Conservation (phyloP, 1,284 basidiomycete genomes). For the Boletus semigastroideus region DNA sequence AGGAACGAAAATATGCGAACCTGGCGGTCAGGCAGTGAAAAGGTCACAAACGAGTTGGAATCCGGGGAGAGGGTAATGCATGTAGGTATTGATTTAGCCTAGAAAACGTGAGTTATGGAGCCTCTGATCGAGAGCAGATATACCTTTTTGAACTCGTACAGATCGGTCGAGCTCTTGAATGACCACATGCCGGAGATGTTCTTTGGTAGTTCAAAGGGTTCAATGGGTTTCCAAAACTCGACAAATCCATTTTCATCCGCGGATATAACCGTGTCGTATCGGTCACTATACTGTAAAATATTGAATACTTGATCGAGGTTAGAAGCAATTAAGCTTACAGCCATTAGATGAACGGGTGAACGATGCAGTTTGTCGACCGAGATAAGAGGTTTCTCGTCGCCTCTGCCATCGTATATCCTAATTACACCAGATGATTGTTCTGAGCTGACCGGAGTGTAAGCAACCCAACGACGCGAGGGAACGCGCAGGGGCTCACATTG, state of each 20-base stretch:
- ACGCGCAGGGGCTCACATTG: conserved; percentile 58
- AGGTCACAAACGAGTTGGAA: conserved; percentile 84
- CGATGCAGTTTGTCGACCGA: conserved; percentile 79
- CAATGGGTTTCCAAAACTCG: conserved; percentile 93
- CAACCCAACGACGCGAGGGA: background rate
- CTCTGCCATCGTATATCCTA: conserved; percentile 90
- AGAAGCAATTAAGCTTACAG: conserved; percentile 51
- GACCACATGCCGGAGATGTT: conserved; percentile 82
- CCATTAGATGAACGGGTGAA: conserved; percentile 88
- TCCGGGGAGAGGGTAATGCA: conserved; percentile 91
- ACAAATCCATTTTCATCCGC: conserved; percentile 94
- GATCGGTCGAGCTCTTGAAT: conserved; percentile 88
- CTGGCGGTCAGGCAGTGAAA: conserved; percentile 90
- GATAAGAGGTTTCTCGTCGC: conserved; percentile 75
- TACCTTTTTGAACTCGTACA: conserved; percentile 99
- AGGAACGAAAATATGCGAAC: conserved; percentile 93
- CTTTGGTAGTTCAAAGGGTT: conserved; percentile 84
- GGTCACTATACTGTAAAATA: conserved; percentile 76
- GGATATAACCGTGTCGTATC: conserved; percentile 89
- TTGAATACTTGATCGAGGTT: conserved; percentile 3
- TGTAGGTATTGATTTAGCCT: conserved; percentile 91
- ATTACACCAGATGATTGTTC: conserved; percentile 78
- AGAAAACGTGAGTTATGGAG: background rate
- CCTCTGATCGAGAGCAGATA: conserved; percentile 7
- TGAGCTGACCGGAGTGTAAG: conserved; percentile 52